Conservation (phyloP, 2,329 filamentous ascomycete genomes). For the Cytospora piceae region DNA sequence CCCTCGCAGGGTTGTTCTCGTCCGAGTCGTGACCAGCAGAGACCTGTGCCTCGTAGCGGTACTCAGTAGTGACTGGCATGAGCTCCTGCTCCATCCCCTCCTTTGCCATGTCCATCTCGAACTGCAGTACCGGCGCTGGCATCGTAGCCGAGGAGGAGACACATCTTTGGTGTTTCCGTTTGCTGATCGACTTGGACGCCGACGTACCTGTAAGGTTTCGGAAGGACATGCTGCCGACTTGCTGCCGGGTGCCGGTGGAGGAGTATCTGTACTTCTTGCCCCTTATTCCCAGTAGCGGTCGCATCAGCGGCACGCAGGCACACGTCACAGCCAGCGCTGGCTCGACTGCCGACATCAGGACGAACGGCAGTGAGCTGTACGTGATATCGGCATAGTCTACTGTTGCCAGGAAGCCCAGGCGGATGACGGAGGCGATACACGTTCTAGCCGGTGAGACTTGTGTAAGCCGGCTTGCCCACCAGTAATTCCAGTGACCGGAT, state of each 20-base stretch:
- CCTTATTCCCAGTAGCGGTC: conserved; percentile 41
- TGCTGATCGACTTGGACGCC: not conserved
- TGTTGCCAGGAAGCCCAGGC: conserved; percentile 20
- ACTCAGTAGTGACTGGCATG: conserved; percentile 13
- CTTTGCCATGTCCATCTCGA: conserved; percentile 21
- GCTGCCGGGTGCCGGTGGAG: conserved; percentile 11
- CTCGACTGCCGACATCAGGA: conserved; percentile 40
- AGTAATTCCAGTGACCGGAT: not conserved
- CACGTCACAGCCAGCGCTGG: conserved; percentile 44
- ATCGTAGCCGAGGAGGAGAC: conserved; percentile 9
- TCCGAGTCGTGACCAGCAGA: conserved; percentile 19
- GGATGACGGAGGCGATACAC: conserved; percentile 18
- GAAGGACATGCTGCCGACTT: conserved; percentile 11
- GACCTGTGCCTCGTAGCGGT: conserved; percentile 19
- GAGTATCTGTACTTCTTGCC: conserved; percentile 29
- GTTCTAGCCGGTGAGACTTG: not conserved
- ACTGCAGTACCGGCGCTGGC: conserved; percentile 17
- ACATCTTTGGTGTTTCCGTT: not conserved
- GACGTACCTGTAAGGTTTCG: not conserved
- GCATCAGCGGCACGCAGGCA: conserved; percentile 46
- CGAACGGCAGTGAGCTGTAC: conserved; percentile 22
- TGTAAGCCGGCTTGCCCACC: not conserved
- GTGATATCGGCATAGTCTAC: conserved; percentile 22
- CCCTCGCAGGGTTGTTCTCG: conserved; percentile 6
- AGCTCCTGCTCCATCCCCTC: conserved; percentile 22